Conservation (phyloP, 164 flowering plant species). For the Stephania japonica region DNA sequence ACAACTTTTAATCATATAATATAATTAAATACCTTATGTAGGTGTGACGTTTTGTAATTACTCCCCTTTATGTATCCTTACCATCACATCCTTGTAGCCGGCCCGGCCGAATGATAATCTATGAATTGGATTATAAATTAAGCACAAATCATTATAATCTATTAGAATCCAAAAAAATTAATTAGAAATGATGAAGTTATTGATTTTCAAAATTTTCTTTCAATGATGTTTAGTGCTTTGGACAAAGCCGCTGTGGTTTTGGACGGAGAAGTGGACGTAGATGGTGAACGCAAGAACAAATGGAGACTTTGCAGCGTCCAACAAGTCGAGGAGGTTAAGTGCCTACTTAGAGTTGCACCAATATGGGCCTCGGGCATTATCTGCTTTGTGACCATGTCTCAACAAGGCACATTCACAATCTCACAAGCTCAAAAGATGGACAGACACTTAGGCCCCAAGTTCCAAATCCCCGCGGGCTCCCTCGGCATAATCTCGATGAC, state of each 20-base stretch:
- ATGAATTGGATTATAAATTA: too few relatives aligned
- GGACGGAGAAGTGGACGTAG: conserved; percentile 28
- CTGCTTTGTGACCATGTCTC: conserved; percentile 40
- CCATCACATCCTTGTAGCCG: too few relatives aligned
- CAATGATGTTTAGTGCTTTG: background rate
- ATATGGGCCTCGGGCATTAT: conserved; percentile 63
- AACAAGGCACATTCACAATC: conserved; percentile 60
- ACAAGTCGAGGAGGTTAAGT: conserved; percentile 56
- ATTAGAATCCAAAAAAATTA: too few relatives aligned
- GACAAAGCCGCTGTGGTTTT: conserved; percentile 13
- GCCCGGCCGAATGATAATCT: too few relatives aligned
- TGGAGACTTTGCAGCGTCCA: conserved; percentile 61
- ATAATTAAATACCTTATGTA: too few relatives aligned
- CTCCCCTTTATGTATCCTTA: too few relatives aligned
- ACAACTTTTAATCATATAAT: too few relatives aligned
- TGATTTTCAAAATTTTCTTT: background rate
- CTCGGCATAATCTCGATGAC: conserved; percentile 43
- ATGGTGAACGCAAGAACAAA: conserved; percentile 26
- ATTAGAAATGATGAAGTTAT: too few relatives aligned
- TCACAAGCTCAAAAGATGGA: conserved; percentile 67
- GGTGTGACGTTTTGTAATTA: too few relatives aligned
- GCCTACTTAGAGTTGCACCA: conserved; percentile 44
- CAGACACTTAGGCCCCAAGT: conserved; percentile 52
- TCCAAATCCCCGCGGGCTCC: conserved; percentile 63
- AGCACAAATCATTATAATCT: too few relatives aligned